Evolutionary conservation across 306 rosid species (phyloP).

Genomic region (Lathyrus sativus): DNA sequence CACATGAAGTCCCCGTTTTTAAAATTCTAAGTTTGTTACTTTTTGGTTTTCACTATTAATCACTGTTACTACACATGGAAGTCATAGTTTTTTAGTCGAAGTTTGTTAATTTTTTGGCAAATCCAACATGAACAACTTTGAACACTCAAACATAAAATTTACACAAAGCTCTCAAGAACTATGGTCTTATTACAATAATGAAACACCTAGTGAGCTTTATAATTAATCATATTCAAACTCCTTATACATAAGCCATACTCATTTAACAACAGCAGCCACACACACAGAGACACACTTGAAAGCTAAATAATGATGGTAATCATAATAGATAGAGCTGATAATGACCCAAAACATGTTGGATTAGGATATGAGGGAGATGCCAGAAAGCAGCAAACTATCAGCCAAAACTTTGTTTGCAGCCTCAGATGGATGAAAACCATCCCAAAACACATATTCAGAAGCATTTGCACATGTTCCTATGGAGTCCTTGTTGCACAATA

Average conservation of each 20-base stretch:
- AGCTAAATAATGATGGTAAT: background rate
- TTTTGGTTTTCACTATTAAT: background rate
- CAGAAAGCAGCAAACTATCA: slow-evolving; percentile 43
- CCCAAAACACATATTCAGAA: slow-evolving; percentile 83
- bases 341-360: slow-evolving; percentile 1
- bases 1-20: background rate
- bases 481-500: slow-evolving; percentile 67
- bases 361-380: slow-evolving; percentile 66
- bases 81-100: background rate
- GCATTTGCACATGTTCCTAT: slow-evolving; percentile 81
- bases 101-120: background rate
- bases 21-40: background rate
- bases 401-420: slow-evolving; percentile 73
- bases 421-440: slow-evolving; percentile 83
- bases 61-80: background rate
- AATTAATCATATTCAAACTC: slow-evolving; percentile 10
- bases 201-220: background rate
- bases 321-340: background rate
- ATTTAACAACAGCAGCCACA: slow-evolving; percentile 23
- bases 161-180: slow-evolving; percentile 14
- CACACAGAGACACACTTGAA: slow-evolving; percentile 15
- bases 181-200: slow-evolving; percentile 36
- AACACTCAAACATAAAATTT: slow-evolving; percentile 18
- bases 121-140: slow-evolving; percentile 8
- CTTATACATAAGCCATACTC: slow-evolving; percentile 29